A percentile compares a stretch with the other conserved stretches of the same genome.
These are phyloP conservation scores for Lachnellula arida DNA, from an alignment of 2,329 filamentous ascomycete genomes.

Conservation along the genomic window DNA sequence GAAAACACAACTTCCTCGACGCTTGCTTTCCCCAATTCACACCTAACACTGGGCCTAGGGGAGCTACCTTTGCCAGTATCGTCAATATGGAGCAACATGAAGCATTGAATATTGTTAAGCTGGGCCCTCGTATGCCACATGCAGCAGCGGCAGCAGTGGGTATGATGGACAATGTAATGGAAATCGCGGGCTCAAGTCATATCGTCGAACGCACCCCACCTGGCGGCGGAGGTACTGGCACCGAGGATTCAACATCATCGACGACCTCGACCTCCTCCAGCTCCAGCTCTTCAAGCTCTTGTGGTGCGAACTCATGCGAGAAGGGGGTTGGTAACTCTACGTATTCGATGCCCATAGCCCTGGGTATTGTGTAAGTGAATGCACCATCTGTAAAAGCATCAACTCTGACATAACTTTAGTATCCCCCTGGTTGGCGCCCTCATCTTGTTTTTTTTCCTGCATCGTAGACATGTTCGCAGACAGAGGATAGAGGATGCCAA, in stretches of 20 bases:
- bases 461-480: slow-evolving; percentile 70
- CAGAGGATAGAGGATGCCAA: slow-evolving; percentile 72
- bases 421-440: slow-evolving; percentile 68
- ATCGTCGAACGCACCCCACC: slow-evolving; percentile 19
- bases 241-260: background rate
- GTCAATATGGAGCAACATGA: slow-evolving; percentile 21
- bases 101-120: slow-evolving; percentile 24
- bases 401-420: slow-evolving; percentile 41
- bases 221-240: background rate
- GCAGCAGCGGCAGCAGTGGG: slow-evolving; percentile 18
- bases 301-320: slow-evolving; percentile 48
- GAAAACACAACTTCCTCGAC: background rate
- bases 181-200: slow-evolving; percentile 22
- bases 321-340: slow-evolving; percentile 51
- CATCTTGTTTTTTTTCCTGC: slow-evolving; percentile 67
- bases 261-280: slow-evolving; percentile 21
- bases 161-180: slow-evolving; percentile 22
- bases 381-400: background rate
- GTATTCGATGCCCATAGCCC: slow-evolving; percentile 61
- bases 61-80: slow-evolving; percentile 6
- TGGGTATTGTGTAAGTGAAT: slow-evolving; percentile 64
- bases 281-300: slow-evolving; percentile 26
- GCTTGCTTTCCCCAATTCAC: background rate
- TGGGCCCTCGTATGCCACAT: slow-evolving; percentile 23
- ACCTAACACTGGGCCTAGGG: slow-evolving; percentile 3